Evolutionary conservation across 2,329 filamentous ascomycete species (phyloP).

Genomic region (Fusarium heterosporum): DNA sequence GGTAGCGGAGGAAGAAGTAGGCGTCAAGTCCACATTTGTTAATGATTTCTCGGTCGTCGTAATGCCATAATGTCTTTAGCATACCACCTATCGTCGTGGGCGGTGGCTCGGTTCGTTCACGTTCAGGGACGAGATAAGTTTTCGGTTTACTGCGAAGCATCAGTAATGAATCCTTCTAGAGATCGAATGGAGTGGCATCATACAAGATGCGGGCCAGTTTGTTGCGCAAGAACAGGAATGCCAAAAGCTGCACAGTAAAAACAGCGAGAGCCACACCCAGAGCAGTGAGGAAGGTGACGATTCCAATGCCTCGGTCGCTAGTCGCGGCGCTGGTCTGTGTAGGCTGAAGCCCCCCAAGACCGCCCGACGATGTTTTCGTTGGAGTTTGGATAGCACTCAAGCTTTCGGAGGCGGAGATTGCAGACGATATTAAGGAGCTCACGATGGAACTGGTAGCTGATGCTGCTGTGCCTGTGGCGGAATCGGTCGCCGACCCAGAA

Average conservation of each 20-base stretch:
- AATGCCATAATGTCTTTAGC: constrained; percentile 70
- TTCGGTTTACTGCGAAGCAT: constrained; percentile 73
- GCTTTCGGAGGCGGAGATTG: constrained; percentile 27
- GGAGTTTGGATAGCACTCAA: too few species aligned
- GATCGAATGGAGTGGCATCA: too few species aligned
- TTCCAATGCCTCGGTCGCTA: constrained; percentile 58
- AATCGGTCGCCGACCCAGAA: constrained; percentile 38
- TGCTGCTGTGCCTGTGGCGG: constrained; percentile 35
- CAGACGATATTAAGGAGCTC: constrained; percentile 25
- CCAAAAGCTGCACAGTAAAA: constrained; percentile 71
- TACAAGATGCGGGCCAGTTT: constrained; percentile 87
- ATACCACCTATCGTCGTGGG: too few species aligned
- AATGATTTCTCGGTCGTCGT: constrained; percentile 84
- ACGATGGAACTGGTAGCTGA: constrained; percentile 26
- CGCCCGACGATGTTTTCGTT: constrained; percentile 14
- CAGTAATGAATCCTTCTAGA: too few species aligned
- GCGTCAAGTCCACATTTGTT: constrained; percentile 95
- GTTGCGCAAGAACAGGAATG: constrained; percentile 82
- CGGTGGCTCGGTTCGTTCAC: constrained; percentile 82
- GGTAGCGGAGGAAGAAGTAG: constrained; percentile 96
- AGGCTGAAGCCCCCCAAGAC: too few species aligned
- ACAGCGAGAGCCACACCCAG: constrained; percentile 70
- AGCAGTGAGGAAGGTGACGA: constrained; percentile 70
- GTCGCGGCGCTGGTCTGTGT: constrained; percentile 51
- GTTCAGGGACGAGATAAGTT: constrained; percentile 87